Percentiles rank a stretch among this genome's conserved stretches.
These are phyloP conservation scores for Didymella pinodella DNA, from an alignment of 2,329 filamentous ascomycete genomes.

Conservation along the genomic window DNA sequence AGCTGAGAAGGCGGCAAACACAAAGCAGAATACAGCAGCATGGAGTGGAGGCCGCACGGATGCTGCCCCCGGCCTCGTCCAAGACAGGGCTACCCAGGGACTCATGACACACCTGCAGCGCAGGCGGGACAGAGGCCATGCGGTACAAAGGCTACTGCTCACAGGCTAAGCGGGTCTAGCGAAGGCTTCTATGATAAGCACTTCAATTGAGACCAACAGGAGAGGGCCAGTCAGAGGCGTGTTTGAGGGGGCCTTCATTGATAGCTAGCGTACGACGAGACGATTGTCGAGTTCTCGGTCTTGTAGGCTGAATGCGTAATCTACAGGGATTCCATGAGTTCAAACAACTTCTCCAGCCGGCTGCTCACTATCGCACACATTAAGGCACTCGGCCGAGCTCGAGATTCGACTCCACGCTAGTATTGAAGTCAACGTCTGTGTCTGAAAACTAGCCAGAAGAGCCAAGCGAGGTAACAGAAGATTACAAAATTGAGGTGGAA, in stretches of 20 bases:
- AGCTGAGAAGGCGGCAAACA: not conserved
- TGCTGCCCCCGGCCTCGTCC: not conserved
- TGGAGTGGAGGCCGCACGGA: not conserved
- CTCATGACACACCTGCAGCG: not conserved
- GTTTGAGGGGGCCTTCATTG: no score
- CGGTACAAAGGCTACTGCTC: not conserved
- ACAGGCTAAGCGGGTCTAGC: not conserved
- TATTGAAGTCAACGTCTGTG: no score
- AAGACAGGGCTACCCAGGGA: not conserved
- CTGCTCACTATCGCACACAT: not conserved
- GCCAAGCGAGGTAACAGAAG: no score
- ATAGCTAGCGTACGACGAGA: not conserved
- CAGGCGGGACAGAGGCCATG: not conserved
- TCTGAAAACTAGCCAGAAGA: no score
- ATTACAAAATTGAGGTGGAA: no score
- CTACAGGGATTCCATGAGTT: not conserved
- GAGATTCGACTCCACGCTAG: no score
- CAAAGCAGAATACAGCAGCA: not conserved
- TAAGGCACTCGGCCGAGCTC: no score
- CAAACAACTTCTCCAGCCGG: not conserved
- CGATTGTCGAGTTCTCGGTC: not conserved
- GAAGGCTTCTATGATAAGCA: not conserved
- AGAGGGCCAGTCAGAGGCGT: not conserved
- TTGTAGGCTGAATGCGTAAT: not conserved
- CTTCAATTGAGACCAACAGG: not conserved